These are phyloP conservation scores for Schoenoplectus triqueter DNA, from an alignment of 202 grass and related monocot genomes.

Conservation along the genomic window DNA sequence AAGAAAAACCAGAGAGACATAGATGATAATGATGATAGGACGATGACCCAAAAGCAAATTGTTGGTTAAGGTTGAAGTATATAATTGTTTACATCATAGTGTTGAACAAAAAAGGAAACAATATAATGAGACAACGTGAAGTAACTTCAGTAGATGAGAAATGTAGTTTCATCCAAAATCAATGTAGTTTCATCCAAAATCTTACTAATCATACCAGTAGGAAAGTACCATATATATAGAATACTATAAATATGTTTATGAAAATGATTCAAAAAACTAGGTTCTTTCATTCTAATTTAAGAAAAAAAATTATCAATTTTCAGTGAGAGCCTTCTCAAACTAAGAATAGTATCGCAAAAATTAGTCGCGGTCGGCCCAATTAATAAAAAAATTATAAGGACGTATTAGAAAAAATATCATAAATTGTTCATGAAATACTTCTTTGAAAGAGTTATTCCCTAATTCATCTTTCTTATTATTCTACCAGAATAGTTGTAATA, in stretches of 20 bases:
- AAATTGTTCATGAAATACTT: neutral
- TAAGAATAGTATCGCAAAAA: neutral
- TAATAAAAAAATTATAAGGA: neutral
- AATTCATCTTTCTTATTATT: neutral
- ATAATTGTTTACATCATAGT: neutral
- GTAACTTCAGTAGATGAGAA: neutral
- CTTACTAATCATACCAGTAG: neutral
- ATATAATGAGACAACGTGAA: neutral
- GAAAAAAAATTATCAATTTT: too few species aligned
- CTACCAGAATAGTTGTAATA: neutral
- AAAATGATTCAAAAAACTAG: neutral
- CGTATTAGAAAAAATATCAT: neutral
- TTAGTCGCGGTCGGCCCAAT: neutral
- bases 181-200: neutral
- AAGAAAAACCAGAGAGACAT: too few species aligned
- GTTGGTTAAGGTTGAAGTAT: neutral
- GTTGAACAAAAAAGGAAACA: neutral
- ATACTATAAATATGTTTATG: neutral
- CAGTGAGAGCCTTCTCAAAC: too few species aligned
- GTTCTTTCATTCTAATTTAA: neutral
- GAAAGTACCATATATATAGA: neutral
- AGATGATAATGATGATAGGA: too few species aligned
- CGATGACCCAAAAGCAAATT: too few species aligned
- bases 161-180: neutral
- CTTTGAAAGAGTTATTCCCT: neutral